phyloP scores from a whole-genome alignment of 768 basidiomycete genomes.

The Tephrocybe sp. region DNA sequence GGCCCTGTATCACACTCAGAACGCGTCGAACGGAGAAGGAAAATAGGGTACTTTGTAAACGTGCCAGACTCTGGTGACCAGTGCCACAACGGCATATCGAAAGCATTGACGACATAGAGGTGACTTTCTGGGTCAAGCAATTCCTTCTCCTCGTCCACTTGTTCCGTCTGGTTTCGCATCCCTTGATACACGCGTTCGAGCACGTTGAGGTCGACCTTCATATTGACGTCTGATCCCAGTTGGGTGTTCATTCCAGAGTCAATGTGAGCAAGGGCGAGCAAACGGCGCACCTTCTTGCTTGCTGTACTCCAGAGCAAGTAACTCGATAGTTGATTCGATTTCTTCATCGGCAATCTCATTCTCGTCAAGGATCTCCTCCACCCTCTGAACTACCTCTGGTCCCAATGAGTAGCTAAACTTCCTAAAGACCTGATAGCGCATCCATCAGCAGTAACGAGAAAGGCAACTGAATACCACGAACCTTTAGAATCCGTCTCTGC shows the following conservation, averaged over 20 bases:
- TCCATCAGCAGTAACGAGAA: background rate
- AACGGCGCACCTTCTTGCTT: slow-evolving; percentile 74
- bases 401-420: slow-evolving; percentile 89
- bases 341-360: slow-evolving; percentile 74
- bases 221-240: slow-evolving; percentile 58
- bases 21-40: background rate
- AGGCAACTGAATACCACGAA: slow-evolving; percentile 9
- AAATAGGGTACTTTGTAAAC: slow-evolving; percentile 73
- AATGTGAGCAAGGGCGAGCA: background rate
- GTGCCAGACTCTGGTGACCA: slow-evolving; percentile 86
- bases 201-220: slow-evolving; percentile 76
- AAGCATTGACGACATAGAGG: slow-evolving; percentile 83
- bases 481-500: slow-evolving; percentile 52
- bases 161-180: slow-evolving; percentile 65
- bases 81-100: slow-evolving; percentile 94
- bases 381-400: slow-evolving; percentile 69
- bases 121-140: slow-evolving; percentile 79
- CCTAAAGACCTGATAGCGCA: slow-evolving; percentile 63
- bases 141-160: slow-evolving; percentile 52
- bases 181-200: slow-evolving; percentile 73
- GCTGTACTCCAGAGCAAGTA: slow-evolving; percentile 84
- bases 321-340: slow-evolving; percentile 73
- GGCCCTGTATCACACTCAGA: slow-evolving; percentile 38
- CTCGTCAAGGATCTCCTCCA: slow-evolving; percentile 69
- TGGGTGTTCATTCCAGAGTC: slow-evolving; percentile 2